These are phyloP conservation scores for Candida insectalens DNA, from an alignment of 805 yeast genomes.

Conservation along the genomic window DNA sequence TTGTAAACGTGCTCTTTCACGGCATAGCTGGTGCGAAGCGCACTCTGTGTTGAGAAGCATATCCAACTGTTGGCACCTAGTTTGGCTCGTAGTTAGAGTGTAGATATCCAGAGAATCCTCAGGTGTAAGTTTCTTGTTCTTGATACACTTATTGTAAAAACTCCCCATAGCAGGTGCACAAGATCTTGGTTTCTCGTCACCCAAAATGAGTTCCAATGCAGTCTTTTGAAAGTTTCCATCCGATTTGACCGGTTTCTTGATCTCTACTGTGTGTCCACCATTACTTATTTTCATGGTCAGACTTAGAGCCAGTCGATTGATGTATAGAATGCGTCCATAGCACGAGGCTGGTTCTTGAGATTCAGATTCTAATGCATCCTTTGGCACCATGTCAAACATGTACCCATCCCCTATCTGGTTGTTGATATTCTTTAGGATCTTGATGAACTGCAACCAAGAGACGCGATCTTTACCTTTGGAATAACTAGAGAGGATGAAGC, in stretches of 20 bases:
- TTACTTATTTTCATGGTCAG: no score
- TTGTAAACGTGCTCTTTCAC: conserved; percentile 28
- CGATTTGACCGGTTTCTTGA: no score
- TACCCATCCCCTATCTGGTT: conserved; percentile 13
- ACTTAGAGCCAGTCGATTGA: conserved; percentile 19
- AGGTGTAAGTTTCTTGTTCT: conserved; percentile 15
- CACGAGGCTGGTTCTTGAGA: conserved; percentile 23
- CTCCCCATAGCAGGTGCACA: no score
- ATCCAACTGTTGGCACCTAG: conserved; percentile 17
- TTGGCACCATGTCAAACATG: conserved; percentile 18
- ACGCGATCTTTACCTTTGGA: conserved; percentile 24
- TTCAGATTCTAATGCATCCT: conserved; percentile 11
- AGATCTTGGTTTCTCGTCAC: no score
- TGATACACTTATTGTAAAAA: no score
- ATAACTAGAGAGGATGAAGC: conserved; percentile 21
- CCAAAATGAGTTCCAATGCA: no score
- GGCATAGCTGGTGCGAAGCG: conserved; percentile 30
- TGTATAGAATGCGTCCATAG: conserved; percentile 13
- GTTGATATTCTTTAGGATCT: conserved; percentile 13
- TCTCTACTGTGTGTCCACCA: no score
- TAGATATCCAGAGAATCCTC: conserved; percentile 16
- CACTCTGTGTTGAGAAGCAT: conserved; percentile 19
- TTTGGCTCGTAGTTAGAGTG: conserved; percentile 18
- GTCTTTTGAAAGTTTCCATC: no score
- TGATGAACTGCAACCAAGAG: conserved; percentile 24